Base-by-base conservation (phyloP, 75 land plant species). In the Larix kaempferi region DNA sequence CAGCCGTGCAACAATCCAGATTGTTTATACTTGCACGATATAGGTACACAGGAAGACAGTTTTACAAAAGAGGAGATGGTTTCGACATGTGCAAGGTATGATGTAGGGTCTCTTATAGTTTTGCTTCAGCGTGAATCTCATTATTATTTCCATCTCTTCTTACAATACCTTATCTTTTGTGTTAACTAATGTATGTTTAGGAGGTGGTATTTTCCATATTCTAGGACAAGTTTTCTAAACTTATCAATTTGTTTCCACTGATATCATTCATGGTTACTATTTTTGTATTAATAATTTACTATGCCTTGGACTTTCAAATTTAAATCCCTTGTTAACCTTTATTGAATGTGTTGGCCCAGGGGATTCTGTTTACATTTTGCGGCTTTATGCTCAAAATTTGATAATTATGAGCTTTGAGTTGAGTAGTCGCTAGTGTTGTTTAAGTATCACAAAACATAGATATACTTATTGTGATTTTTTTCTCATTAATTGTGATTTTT, bases 1-100 rank as follows among this genome's bases (percentile, higher is more conserved):
- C 85, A 94, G 97, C 85, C 91, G 26, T 94, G 97, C 88, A 94
- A 62, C 83, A 94, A 92, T 82, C 97, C 94, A 57, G 97, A 94
- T 84, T 94, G 97, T 82, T 71, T 94, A 25, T 94, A 94, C 80
- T 80, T 94, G 89, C 97, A 94, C 83, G 97, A 92, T 69, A 73
- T 88, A 78, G 97, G 97, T 60, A 81, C 89, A 16, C 92, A 90
- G 63, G 97, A 92, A 58, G 95, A 94, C 76, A 92, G 95, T 78
- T 94, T 89, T 72, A 90, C 92, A 12, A 94, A 94, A 81, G 97
- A 94, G 76, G 97, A 94, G 80, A 85, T 90, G 60, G 77, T 92
- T 73, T 84, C 94, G 57, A 84, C 92, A 14, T 92, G 87, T 65
- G 87, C 92, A 74, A 90, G 92, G 97, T 94, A 80, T 41, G 52